Conservation (phyloP, 345 rosid species). For the Salix koriyanagi region DNA sequence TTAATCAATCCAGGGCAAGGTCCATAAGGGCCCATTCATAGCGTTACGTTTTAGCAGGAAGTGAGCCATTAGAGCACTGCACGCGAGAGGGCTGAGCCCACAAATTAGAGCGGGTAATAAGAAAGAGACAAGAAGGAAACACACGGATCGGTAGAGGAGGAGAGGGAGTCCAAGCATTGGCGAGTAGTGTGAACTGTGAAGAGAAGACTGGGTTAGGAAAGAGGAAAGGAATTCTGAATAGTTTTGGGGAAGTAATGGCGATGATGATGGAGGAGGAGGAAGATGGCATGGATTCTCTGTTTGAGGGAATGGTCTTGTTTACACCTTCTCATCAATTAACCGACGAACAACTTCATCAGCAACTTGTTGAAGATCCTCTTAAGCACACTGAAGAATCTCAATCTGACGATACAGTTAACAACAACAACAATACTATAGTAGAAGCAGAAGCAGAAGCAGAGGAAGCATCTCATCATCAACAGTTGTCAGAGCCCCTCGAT, state of each 20-base stretch:
- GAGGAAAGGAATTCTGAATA: not conserved
- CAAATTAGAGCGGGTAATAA: no score
- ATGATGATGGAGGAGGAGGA: slow-evolving; percentile 26
- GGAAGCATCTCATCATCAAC: not conserved
- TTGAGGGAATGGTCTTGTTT: slow-evolving; percentile 84
- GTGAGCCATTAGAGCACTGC: no score
- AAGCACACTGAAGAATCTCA: slow-evolving; percentile 7
- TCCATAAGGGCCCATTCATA: no score
- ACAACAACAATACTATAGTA: slow-evolving; percentile 11
- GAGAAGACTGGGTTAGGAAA: not conserved
- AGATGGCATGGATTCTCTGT: slow-evolving; percentile 64
- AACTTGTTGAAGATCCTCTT: slow-evolving; percentile 4
- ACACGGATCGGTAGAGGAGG: no score
- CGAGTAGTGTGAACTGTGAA: no score
- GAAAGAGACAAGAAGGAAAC: no score
- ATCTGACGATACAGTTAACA: slow-evolving; percentile 3
- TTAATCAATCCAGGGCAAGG: no score
- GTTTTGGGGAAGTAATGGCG: not conserved
- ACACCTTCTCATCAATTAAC: slow-evolving; percentile 45
- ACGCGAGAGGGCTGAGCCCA: no score
- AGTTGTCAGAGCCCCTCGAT: slow-evolving; percentile 49
- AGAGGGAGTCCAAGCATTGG: no score
- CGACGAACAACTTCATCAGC: not conserved
- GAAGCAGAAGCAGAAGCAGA: not conserved
- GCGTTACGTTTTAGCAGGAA: no score